phyloP scores from a whole-genome alignment of 73 alveolate genomes.

The Tetrahymena elliotti region DNA sequence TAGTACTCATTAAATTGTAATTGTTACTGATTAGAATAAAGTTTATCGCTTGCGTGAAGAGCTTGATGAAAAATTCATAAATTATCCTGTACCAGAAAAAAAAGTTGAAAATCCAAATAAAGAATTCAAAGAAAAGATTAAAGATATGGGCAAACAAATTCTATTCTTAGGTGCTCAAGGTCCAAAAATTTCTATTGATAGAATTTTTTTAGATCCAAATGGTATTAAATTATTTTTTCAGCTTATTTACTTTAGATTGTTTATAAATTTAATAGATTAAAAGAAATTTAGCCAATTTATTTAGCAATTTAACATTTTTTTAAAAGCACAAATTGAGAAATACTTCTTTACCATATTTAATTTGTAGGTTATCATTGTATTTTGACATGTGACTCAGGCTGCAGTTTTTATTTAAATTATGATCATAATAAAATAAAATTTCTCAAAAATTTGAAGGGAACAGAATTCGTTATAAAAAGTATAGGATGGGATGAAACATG shows the following conservation, averaged over 20 bases:
- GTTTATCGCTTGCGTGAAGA: neutral
- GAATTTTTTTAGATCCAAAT: neutral
- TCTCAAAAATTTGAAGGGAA: neutral
- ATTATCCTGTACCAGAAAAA: neutral
- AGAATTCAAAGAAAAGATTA: neutral
- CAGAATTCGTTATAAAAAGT: neutral
- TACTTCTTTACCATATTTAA: neutral
- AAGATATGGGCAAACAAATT: neutral
- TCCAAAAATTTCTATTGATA: neutral
- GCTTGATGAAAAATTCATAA: neutral
- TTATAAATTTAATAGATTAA: too few species aligned
- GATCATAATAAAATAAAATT: neutral
- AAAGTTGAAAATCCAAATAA: neutral
- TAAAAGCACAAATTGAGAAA: neutral
- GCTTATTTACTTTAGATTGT: neutral
- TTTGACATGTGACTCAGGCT: neutral
- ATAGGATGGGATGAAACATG: neutral
- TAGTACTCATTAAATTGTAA: neutral
- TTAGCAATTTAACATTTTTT: neutral
- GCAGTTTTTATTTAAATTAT: neutral
- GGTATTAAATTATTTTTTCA: neutral
- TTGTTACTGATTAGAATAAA: neutral
- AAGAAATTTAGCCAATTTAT: too few species aligned
- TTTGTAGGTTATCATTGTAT: neutral
- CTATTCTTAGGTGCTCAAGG: neutral